A percentile compares a stretch with the other conserved stretches of the same genome.
Evolutionary conservation across 2,329 filamentous ascomycete species (phyloP).

Genomic region (Arthrobotrys sphaeroides): DNA sequence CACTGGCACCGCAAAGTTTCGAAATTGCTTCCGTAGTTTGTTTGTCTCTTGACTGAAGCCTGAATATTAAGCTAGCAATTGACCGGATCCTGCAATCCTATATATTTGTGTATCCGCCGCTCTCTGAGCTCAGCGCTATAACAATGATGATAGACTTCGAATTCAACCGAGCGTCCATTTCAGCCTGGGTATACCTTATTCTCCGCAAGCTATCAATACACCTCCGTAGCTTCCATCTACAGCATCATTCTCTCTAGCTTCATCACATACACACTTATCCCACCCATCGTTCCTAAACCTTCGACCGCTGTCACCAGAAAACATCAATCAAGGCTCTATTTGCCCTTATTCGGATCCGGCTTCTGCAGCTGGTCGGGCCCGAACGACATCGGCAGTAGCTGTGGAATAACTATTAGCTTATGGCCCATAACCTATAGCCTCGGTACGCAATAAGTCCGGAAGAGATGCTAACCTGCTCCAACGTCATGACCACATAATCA

Average conservation of each 20-base stretch:
- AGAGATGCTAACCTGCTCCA: conserved; percentile 69
- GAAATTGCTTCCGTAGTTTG: too few species aligned
- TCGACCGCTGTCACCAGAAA: background rate
- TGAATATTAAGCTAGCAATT: too few species aligned
- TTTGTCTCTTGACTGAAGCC: too few species aligned
- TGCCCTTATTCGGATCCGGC: conserved; percentile 60
- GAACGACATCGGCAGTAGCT: conserved; percentile 76
- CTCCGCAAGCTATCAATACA: background rate
- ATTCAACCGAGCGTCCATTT: background rate
- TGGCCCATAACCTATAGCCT: too few species aligned
- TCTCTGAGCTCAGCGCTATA: background rate
- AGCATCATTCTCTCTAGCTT: too few species aligned
- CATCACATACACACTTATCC: too few species aligned
- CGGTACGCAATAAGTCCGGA: background rate
- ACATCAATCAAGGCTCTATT: background rate
- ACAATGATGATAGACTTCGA: background rate
- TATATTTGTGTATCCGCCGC: too few species aligned
- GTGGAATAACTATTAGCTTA: background rate
- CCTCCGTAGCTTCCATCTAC: background rate
- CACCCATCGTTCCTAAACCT: background rate
- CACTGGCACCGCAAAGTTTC: too few species aligned
- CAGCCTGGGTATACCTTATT: too few species aligned
- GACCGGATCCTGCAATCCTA: too few species aligned
- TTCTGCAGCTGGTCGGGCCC: conserved; percentile 68
- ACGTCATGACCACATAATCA: conserved; percentile 73